Evolutionary conservation across 2,329 filamentous ascomycete genomes (phyloP), one percentile per base, ranked within the genome.

Genomic region (Neocatenulostroma microsporum): DNA sequence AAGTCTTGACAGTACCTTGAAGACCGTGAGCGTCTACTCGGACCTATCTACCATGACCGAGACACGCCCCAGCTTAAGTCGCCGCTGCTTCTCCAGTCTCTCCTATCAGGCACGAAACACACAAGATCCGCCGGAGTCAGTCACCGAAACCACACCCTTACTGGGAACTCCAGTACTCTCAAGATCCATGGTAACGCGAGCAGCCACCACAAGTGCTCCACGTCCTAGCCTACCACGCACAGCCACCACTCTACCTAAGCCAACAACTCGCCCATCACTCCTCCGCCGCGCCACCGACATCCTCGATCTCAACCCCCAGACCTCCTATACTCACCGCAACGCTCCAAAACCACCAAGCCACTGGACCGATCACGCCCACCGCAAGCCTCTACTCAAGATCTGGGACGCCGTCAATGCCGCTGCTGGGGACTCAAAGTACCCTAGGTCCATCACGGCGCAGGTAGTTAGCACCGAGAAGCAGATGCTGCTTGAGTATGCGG

Each of bases 351-450:
- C 36, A 3, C 53, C 53, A 2, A 49, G 45, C 6, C 24, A 52
- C 39, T 56, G 51, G 53, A 46, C 43, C 28, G 45, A 53, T 15
- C 32, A 44, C 14, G 35, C 40, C 3, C 51, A 56, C 35, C 46
- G 36, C 11, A 28, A 29, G 8, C 34, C 45, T n/a, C 37, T 56
- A 7, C 28, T 54, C 5, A 29, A 37, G 11, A 32, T 48, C 23
- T 56, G 51, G 51, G 53, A 56, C 18, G 27, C 27, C 7, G 33
- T 51, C 12, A 42, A 38, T 17, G 46, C 49, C 9, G 40, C 44
- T 13, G 40, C 45, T 2, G 39, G 41, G 9, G 38, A 36, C 4
- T 37, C 40, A 26, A 49, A 46, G 21, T 34, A 41, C 25, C 38
- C 31, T 4, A 39, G 37, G 17, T 44, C 41, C 3, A 38, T 34